Percentiles rank a stretch among this genome's conserved stretches.
Evolutionary conservation across 352 stramenopile genomes (phyloP).

Genomic region (Phytophthora tubulina): DNA sequence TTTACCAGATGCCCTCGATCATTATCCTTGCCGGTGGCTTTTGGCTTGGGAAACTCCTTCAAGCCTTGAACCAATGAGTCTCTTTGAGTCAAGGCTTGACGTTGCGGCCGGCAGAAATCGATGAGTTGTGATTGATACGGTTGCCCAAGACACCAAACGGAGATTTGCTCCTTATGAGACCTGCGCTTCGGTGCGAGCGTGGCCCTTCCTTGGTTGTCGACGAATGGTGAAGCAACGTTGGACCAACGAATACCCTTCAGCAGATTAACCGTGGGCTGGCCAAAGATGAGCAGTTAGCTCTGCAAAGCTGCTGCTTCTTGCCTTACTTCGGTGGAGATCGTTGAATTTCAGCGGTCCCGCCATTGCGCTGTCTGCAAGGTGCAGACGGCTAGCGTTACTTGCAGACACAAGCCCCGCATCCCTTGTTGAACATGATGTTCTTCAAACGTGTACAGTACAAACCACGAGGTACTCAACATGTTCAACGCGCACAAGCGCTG

Average conservation of each 20-base stretch:
- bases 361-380: too few relatives aligned
- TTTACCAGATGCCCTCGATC: not conserved
- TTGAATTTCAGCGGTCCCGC: too few relatives aligned
- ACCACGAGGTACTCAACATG: not conserved
- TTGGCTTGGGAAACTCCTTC: too few relatives aligned
- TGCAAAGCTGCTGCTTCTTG: not conserved
- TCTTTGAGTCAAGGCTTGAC: not conserved
- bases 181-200: constrained; percentile 8
- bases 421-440: constrained; percentile 11
- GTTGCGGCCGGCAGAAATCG: constrained; percentile 15
- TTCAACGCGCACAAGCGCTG: not conserved
- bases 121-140: constrained; percentile 28
- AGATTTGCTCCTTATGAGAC: constrained; percentile 22
- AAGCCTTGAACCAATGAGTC: not conserved
- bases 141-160: constrained; percentile 12
- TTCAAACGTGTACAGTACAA: constrained; percentile 2
- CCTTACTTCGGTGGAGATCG: too few relatives aligned
- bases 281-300: not conserved
- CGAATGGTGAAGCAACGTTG: not conserved
- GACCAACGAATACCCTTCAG: too few relatives aligned
- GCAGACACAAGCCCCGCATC: not conserved
- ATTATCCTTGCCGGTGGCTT: too few relatives aligned
- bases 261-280: not conserved
- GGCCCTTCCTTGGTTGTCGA: constrained; percentile 5
- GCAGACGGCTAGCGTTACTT: not conserved